phyloP scores from a whole-genome alignment of 257 asterid genomes.

The Ajuga chamaepitys region DNA sequence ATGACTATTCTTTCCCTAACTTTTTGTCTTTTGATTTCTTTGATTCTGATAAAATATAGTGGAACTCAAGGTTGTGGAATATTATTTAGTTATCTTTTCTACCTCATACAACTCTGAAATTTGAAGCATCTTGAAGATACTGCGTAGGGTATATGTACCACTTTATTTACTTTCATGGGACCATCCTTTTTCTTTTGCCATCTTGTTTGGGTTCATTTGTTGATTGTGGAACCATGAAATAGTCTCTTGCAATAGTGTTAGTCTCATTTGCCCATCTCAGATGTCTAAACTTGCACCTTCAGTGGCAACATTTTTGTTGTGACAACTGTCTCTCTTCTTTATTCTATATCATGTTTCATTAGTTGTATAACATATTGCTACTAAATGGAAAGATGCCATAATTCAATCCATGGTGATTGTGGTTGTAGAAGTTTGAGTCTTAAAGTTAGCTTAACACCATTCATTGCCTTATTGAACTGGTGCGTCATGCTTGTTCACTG shows the following conservation, averaged over 20 bases:
- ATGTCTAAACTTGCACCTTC: neutral
- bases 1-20: neutral
- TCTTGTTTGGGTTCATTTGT: neutral
- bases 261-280: neutral
- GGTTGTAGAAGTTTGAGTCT: constrained; percentile 9
- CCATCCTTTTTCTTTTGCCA: neutral
- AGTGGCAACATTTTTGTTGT: neutral
- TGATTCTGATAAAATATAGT: neutral
- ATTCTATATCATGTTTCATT: neutral
- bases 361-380: neutral
- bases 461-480: neutral
- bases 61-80: neutral
- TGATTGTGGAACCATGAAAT: neutral
- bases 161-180: neutral
- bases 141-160: neutral
- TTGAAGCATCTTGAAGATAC: neutral
- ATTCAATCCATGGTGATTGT: neutral
- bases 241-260: neutral
- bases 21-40: neutral
- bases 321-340: neutral
- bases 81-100: neutral
- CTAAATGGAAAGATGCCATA: neutral
- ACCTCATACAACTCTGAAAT: neutral
- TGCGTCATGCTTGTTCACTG: neutral
- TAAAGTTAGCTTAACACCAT: neutral